Evolutionary conservation across 768 basidiomycete species (phyloP).

Genomic region (Russula earlei): DNA sequence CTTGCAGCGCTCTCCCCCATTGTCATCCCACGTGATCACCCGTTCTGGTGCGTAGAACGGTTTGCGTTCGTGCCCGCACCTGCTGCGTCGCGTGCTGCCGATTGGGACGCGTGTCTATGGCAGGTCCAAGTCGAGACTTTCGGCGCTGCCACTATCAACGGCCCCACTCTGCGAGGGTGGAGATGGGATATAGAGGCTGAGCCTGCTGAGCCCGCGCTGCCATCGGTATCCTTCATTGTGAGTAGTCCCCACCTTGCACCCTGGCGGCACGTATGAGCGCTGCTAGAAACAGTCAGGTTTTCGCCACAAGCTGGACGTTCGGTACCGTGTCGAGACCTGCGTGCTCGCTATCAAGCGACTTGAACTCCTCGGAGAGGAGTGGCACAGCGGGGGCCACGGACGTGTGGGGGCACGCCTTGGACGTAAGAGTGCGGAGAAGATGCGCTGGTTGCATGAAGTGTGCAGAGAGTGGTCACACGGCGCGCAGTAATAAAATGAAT

Average conservation of each 20-base stretch:
- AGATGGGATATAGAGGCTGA: conserved; percentile 2
- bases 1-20: conserved; percentile 34
- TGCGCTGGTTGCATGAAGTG: conserved; percentile 48
- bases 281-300: conserved; percentile 30
- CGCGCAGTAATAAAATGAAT: background rate
- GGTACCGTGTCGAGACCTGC: conserved; percentile 46
- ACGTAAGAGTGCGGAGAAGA: conserved; percentile 32
- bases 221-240: conserved; percentile 1
- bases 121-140: conserved; percentile 48
- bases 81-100: conserved; percentile 34
- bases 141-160: conserved; percentile 29
- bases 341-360: conserved; percentile 38
- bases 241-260: background rate
- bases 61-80: conserved; percentile 30
- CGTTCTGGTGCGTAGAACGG: conserved; percentile 55
- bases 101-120: conserved; percentile 64
- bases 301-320: conserved; percentile 37
- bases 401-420: conserved; percentile 20
- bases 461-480: conserved; percentile 35
- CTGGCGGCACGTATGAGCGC: background rate
- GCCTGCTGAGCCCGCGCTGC: background rate
- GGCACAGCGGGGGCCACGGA: background rate
- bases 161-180: conserved; percentile 22
- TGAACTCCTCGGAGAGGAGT: conserved; percentile 27
- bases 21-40: conserved; percentile 34